Evolutionary conservation across 129 eudicot genomes (phyloP).

Genomic region (Flaveria bidentis): DNA sequence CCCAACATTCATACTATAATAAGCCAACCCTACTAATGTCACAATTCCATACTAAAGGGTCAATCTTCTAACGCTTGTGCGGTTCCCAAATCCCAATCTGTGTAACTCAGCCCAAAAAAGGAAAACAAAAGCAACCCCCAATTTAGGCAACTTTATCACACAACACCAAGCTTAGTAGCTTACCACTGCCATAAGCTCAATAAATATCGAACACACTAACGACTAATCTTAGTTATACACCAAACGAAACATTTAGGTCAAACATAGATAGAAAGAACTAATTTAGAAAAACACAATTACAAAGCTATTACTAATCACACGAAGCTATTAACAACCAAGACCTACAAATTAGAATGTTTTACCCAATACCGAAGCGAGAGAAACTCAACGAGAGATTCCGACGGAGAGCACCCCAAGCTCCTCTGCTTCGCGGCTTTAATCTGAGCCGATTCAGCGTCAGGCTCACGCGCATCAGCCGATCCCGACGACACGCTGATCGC

Average conservation of each 20-base stretch:
- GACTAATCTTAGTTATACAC: not conserved
- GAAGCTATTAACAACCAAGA: not conserved
- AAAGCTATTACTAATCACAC: not conserved
- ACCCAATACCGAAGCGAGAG: conserved; percentile 88
- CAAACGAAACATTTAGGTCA: conserved; percentile 18
- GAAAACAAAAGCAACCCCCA: conserved; percentile 16
- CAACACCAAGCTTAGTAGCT: not conserved
- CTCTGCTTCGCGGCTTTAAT: conserved; percentile 79
- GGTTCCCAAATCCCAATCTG: conserved; percentile 6
- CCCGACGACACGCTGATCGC: conserved; percentile 87
- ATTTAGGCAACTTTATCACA: conserved; percentile 4
- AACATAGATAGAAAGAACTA: not conserved
- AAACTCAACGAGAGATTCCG: conserved; percentile 55
- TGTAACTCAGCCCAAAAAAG: not conserved
- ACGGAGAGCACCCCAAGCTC: conserved; percentile 66
- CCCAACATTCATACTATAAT: conserved; percentile 10
- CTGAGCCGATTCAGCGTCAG: conserved; percentile 75
- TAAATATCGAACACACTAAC: not conserved
- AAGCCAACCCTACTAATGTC: not conserved
- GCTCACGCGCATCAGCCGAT: conserved; percentile 45
- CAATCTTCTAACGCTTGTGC: not conserved
- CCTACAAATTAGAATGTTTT: conserved; percentile 10
- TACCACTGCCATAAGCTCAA: not conserved
- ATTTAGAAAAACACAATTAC: conserved; percentile 3
- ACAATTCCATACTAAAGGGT: not conserved